Evolutionary conservation across 2,329 filamentous ascomycete species (phyloP).

Genomic region (Penicillium polonicum): DNA sequence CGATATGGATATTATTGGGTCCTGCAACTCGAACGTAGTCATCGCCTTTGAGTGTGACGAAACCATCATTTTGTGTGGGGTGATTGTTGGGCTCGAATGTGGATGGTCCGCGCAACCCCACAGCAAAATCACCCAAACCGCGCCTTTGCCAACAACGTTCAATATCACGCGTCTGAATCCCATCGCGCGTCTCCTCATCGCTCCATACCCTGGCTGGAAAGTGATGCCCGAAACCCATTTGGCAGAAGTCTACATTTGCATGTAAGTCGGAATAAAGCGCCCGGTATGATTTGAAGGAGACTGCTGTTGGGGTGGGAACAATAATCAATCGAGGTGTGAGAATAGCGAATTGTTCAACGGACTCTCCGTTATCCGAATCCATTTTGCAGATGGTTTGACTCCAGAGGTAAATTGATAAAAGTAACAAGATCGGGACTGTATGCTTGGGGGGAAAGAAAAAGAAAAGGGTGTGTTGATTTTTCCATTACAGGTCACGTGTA

Average conservation of each 20-base stretch:
- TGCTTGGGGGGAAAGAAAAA: background rate
- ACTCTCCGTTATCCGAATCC: background rate
- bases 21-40: background rate
- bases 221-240: slow-evolving; percentile 20
- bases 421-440: background rate
- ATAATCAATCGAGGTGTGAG: slow-evolving; percentile 20
- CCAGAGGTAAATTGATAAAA: background rate
- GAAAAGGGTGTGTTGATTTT: background rate
- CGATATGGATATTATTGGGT: background rate
- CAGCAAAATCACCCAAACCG: slow-evolving; percentile 20
- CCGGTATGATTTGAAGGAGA: slow-evolving; percentile 15
- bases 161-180: slow-evolving; percentile 21
- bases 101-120: slow-evolving; percentile 11
- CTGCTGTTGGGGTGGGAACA: slow-evolving; percentile 21
- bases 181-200: slow-evolving; percentile 17
- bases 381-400: background rate
- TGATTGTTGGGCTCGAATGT: background rate
- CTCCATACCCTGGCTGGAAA: slow-evolving; percentile 19
- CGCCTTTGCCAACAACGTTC: slow-evolving; percentile 13
- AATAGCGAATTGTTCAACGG: slow-evolving; percentile 15
- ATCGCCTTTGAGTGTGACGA: background rate
- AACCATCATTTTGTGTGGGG: background rate
- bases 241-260: slow-evolving; percentile 18
- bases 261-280: slow-evolving; percentile 20
- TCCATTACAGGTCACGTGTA: background rate